A percentile compares a stretch with the other conserved stretches of the same genome.
Evolutionary conservation across 2,329 filamentous ascomycete genomes (phyloP).

Genomic region (Arthrobotrys sinensis): DNA sequence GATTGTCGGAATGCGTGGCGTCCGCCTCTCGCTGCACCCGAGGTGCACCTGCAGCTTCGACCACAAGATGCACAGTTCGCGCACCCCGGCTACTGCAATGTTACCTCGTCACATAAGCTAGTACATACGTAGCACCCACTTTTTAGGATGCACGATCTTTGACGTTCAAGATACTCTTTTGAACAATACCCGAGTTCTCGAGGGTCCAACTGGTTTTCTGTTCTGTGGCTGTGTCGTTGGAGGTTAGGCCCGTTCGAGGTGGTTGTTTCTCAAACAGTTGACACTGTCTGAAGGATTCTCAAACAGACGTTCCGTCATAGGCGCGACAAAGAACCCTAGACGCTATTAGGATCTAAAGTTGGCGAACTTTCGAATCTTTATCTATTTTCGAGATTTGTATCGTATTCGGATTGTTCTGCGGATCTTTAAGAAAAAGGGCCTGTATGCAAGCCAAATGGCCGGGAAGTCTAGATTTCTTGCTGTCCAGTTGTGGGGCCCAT

Average conservation of each 20-base stretch:
- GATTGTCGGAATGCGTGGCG: slow-evolving; percentile 21
- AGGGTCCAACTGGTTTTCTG: neutral
- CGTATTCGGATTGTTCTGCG: too few relatives aligned
- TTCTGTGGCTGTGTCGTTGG: slow-evolving; percentile 26
- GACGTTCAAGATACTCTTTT: slow-evolving; percentile 11
- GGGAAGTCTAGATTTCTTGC: too few relatives aligned
- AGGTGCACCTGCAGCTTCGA: slow-evolving; percentile 21
- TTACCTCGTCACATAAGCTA: slow-evolving; percentile 6
- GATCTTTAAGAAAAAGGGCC: too few relatives aligned
- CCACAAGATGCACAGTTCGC: slow-evolving; percentile 7
- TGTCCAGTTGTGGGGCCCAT: neutral
- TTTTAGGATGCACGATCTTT: slow-evolving; percentile 19
- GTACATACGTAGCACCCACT: neutral
- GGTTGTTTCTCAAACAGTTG: slow-evolving; percentile 39
- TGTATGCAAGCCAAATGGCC: neutral
- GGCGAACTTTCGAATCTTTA: neutral
- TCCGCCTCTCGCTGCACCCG: slow-evolving; percentile 26
- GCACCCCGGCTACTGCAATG: slow-evolving; percentile 10
- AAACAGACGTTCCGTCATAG: slow-evolving; percentile 25
- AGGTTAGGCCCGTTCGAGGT: slow-evolving; percentile 19
- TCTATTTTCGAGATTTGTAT: too few relatives aligned
- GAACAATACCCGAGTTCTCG: slow-evolving; percentile 10
- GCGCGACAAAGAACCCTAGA: neutral
- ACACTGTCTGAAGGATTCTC: slow-evolving; percentile 27
- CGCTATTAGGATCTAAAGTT: neutral